Percentiles rank a stretch among this genome's conserved stretches.
These are phyloP conservation scores for Colletotrichum tofieldiae DNA, from an alignment of 2,329 filamentous ascomycete species.

Conservation along the genomic window DNA sequence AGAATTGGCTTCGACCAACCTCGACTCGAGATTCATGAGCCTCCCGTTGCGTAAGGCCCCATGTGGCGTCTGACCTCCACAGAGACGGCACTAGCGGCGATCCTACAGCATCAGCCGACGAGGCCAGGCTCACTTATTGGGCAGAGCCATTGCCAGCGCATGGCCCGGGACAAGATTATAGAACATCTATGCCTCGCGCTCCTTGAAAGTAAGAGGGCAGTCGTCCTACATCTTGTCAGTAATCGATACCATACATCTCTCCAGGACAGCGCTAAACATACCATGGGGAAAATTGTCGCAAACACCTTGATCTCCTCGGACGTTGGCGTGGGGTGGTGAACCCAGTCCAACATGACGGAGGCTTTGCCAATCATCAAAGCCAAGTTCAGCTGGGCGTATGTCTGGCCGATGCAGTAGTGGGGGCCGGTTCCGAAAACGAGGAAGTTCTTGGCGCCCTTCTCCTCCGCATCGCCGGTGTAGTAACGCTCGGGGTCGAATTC, in stretches of 20 bases:
- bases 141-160: background rate
- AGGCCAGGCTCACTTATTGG: conserved; percentile 16
- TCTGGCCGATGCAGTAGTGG: conserved; percentile 96
- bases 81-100: conserved; percentile 19
- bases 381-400: conserved; percentile 90
- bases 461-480: conserved; percentile 90
- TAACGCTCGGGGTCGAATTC: conserved; percentile 92
- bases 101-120: conserved; percentile 11
- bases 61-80: conserved; percentile 27
- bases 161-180: conserved; percentile 9
- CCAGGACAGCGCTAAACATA: conserved; percentile 60
- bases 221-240: conserved; percentile 74
- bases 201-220: conserved; percentile 82
- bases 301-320: conserved; percentile 99
- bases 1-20: conserved; percentile 20
- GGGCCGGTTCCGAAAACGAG: conserved; percentile 96
- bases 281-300: conserved; percentile 97
- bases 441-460: conserved; percentile 92
- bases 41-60: conserved; percentile 1
- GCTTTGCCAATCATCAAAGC: conserved; percentile 93
- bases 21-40: conserved; percentile 22
- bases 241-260: conserved; percentile 26
- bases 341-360: conserved; percentile 89
- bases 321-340: conserved; percentile 84
- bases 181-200: conserved; percentile 62